phyloP scores from a whole-genome alignment of 108 stramenopile species.

The Epipyxis sp. region DNA sequence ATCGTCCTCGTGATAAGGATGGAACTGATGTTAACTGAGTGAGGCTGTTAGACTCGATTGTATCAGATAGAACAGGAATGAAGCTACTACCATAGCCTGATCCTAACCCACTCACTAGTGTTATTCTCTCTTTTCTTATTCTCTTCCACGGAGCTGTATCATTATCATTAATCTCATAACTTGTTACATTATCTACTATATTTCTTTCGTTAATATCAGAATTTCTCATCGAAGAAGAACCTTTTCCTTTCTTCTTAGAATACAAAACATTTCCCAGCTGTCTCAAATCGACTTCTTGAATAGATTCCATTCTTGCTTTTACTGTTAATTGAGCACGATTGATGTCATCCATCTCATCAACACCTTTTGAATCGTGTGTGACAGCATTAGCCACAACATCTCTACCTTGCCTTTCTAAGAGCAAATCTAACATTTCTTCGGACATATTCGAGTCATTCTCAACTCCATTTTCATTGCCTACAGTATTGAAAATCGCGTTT shows the following conservation, averaged over 20 bases:
- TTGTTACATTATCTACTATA: too few species aligned
- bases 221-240: neutral
- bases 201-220: conserved; percentile 34
- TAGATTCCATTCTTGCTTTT: conserved; percentile 6
- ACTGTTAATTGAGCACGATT: neutral
- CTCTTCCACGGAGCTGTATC: neutral
- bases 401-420: conserved; percentile 29
- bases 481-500: conserved; percentile 41
- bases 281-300: conserved; percentile 47
- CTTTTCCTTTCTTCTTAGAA: conserved; percentile 27
- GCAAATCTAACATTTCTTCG: conserved; percentile 42
- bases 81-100: conserved; percentile 37
- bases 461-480: neutral
- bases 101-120: conserved; percentile 38
- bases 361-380: neutral
- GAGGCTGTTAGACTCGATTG: conserved; percentile 18
- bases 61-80: too few species aligned
- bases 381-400: conserved; percentile 16
- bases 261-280: conserved; percentile 40
- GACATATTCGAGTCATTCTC: conserved; percentile 29
- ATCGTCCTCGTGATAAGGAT: neutral
- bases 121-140: conserved; percentile 37
- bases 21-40: conserved; percentile 8
- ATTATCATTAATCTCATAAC: too few species aligned
- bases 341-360: neutral